These are phyloP conservation scores for Populus hybrid DNA, from an alignment of 441 rosid species.

Conservation along the genomic window DNA sequence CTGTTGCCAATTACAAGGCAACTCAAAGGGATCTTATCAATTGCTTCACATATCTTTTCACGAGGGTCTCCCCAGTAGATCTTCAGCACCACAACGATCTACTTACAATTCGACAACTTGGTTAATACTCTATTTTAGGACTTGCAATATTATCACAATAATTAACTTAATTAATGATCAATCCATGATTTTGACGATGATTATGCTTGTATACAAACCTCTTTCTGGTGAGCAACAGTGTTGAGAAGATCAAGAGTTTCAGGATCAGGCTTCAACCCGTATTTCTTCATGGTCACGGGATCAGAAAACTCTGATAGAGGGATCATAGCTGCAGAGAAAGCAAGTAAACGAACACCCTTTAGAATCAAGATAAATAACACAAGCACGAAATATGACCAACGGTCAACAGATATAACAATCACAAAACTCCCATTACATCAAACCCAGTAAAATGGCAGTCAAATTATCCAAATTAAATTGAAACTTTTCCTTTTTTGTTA, in stretches of 20 bases:
- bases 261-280: constrained; percentile 66
- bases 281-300: constrained; percentile 62
- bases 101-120: constrained; percentile 13
- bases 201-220: constrained; percentile 26
- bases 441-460: background rate
- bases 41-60: constrained; percentile 85
- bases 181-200: background rate
- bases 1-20: constrained; percentile 82
- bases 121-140: background rate
- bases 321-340: constrained; percentile 55
- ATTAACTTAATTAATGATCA: background rate
- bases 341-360: background rate
- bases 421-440: background rate
- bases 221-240: constrained; percentile 54
- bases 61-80: constrained; percentile 92
- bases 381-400: background rate
- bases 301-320: constrained; percentile 67
- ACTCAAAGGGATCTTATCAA: constrained; percentile 65
- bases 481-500: background rate
- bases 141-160: background rate
- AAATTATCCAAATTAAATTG: background rate
- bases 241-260: constrained; percentile 64
- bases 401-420: background rate
- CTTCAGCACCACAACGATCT: constrained; percentile 73
- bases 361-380: background rate